Percentiles rank a stretch among this genome's conserved stretches.
Evolutionary conservation across 495 filamentous ascomycete species (phyloP).

Genomic region (Cladorrhinum samala): DNA sequence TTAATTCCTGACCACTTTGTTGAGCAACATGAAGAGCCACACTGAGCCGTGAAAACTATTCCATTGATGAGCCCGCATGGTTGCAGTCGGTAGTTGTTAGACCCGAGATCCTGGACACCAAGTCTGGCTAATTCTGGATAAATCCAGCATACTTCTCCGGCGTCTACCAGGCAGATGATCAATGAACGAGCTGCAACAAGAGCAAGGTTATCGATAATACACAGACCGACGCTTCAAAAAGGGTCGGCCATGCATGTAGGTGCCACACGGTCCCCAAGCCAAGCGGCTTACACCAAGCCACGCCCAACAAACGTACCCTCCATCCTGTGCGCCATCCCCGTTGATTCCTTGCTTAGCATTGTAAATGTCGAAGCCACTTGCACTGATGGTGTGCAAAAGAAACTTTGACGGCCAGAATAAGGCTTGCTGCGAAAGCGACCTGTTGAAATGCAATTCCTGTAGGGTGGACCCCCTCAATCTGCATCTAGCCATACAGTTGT

Average conservation of each 20-base stretch:
- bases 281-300: background rate
- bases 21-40: no score
- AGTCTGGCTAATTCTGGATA: background rate
- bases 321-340: constrained; percentile 9
- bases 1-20: no score
- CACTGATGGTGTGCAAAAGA: background rate
- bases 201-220: no score
- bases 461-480: no score
- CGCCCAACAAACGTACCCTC: background rate
- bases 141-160: background rate
- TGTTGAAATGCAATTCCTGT: no score
- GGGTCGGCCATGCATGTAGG: background rate
- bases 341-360: constrained; percentile 2
- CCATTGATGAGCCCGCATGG: no score
- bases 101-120: background rate
- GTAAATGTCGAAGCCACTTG: background rate
- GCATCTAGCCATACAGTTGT: background rate
- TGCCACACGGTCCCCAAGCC: background rate
- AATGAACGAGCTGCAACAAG: no score
- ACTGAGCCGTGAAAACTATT: no score
- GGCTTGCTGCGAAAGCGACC: background rate
- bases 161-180: no score
- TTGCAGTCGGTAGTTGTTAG: no score
- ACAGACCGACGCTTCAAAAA: background rate
- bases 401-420: background rate